A percentile compares a stretch with the other conserved stretches of the same genome.
phyloP scores from a whole-genome alignment of 108 stramenopile species.

The Parmales sp. region DNA sequence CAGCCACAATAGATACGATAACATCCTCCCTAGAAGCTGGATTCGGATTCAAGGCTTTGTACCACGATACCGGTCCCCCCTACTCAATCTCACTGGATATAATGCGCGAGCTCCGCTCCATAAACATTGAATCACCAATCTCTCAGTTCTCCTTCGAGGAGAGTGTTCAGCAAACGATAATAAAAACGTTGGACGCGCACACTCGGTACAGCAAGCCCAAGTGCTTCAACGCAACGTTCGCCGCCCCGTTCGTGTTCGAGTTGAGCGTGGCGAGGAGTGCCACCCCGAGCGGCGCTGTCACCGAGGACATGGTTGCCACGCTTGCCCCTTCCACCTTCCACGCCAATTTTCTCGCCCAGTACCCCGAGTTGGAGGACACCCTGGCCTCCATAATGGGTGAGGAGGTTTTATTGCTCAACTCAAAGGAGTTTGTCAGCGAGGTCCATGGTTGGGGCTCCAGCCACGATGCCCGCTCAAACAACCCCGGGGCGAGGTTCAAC shows the following conservation, averaged over 20 bases:
- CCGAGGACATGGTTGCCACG: neutral
- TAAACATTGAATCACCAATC: neutral
- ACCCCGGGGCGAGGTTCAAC: neutral
- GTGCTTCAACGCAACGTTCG: neutral
- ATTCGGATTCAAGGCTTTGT: neutral
- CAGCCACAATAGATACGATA: too few relatives aligned
- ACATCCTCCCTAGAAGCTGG: too few relatives aligned
- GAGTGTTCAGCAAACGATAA: neutral
- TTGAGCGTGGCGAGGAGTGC: neutral
- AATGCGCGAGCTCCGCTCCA: neutral
- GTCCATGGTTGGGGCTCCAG: neutral
- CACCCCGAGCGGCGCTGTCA: neutral
- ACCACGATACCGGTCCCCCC: neutral
- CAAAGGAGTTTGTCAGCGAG: neutral
- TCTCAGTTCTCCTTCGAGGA: neutral
- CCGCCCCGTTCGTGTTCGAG: neutral
- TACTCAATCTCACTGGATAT: neutral
- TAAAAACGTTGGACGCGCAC: neutral
- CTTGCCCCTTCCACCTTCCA: neutral
- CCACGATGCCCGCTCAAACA: neutral
- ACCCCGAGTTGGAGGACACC: neutral
- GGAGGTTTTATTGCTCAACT: neutral
- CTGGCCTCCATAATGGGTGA: neutral
- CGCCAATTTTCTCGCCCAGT: neutral
- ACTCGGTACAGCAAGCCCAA: neutral